A percentile compares a stretch with the other conserved stretches of the same genome.
phyloP scores from a whole-genome alignment of 108 stramenopile genomes.

The Pseudonitzschia multistriata region DNA sequence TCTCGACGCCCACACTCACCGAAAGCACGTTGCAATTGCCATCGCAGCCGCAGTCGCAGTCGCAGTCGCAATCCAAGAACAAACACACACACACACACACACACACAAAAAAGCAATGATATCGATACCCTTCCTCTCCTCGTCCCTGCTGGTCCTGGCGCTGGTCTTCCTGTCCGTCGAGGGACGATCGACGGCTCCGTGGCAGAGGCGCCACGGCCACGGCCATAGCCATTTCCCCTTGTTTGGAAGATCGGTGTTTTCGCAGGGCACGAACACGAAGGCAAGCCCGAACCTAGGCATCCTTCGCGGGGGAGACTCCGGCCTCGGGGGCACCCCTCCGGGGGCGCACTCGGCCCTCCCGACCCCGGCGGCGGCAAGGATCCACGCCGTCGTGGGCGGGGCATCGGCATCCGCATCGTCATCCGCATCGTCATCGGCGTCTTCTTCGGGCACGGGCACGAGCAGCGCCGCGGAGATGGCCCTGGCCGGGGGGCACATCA shows the following conservation, averaged over 20 bases:
- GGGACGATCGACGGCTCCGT: not conserved
- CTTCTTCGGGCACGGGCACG: not conserved
- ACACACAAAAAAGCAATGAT: not conserved
- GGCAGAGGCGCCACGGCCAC: too few species aligned
- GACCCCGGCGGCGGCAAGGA: not conserved
- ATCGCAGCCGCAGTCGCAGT: too few species aligned
- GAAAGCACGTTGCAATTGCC: too few species aligned
- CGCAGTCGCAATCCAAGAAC: not conserved
- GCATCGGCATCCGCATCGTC: not conserved
- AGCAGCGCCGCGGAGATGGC: not conserved
- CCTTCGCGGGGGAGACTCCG: not conserved
- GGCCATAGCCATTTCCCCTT: too few species aligned
- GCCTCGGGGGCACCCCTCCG: not conserved
- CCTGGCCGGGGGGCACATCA: slow-evolving; percentile 2
- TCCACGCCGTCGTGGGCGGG: too few species aligned
- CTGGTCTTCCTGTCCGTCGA: not conserved
- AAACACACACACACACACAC: not conserved
- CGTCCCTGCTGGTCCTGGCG: not conserved
- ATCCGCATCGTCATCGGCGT: too few species aligned
- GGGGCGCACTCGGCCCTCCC: not conserved
- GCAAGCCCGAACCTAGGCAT: too few species aligned
- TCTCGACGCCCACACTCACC: too few species aligned
- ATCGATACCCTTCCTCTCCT: not conserved
- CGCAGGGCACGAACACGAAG: too few species aligned
- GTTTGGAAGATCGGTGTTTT: too few species aligned